Evolutionary conservation across 257 asterid genomes (phyloP).

Genomic region (Schizonepeta tenuifolia): DNA sequence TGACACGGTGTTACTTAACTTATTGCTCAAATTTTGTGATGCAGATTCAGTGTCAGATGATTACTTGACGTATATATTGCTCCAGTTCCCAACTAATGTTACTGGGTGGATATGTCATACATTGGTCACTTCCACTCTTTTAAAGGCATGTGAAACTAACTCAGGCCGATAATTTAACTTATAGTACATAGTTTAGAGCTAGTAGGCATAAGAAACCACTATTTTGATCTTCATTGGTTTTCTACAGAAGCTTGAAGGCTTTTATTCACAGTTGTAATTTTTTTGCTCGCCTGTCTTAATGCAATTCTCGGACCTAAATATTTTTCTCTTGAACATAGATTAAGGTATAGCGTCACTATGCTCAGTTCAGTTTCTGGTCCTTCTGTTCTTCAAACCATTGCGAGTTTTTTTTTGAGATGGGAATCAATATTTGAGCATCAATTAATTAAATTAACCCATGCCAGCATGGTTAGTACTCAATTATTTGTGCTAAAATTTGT

Average conservation of each 20-base stretch:
- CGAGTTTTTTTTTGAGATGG: constrained; percentile 21
- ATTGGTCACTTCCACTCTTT: constrained; percentile 91
- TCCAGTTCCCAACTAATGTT: constrained; percentile 94
- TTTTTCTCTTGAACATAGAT: constrained; percentile 1
- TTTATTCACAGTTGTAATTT: background rate
- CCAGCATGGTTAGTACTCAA: constrained; percentile 25
- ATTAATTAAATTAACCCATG: constrained; percentile 9
- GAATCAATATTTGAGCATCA: constrained; percentile 3
- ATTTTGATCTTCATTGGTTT: constrained; percentile 6
- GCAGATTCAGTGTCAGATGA: constrained; percentile 94
- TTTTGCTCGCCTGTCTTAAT: background rate
- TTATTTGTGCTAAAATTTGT: constrained; percentile 31
- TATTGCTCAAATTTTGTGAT: constrained; percentile 16
- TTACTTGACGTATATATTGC: constrained; percentile 90
- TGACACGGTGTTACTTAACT: constrained; percentile 5
- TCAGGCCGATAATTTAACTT: constrained; percentile 43
- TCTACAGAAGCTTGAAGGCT: background rate
- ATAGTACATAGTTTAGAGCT: constrained; percentile 30
- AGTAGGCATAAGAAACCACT: constrained; percentile 1
- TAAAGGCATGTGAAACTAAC: constrained; percentile 78
- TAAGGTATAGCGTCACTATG: background rate
- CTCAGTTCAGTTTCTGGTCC: constrained; percentile 18
- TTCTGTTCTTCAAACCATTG: constrained; percentile 11
- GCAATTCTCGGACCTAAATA: background rate
- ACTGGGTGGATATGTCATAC: constrained; percentile 98